phyloP scores from a whole-genome alignment of 257 asterid genomes.

The Solanum pimpinellifolium region DNA sequence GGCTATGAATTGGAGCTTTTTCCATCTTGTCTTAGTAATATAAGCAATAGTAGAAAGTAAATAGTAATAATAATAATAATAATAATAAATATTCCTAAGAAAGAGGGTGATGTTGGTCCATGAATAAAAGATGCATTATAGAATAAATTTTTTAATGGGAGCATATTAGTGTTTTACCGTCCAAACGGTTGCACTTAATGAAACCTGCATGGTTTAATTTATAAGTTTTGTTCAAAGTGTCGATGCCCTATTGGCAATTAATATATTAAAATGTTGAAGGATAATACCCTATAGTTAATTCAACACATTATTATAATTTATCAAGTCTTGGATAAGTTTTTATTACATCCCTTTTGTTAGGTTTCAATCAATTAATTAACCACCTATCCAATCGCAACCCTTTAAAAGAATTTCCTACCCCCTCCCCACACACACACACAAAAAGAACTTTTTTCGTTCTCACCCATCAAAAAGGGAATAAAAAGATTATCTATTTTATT shows the following conservation, averaged over 20 bases:
- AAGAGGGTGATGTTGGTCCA: not conserved
- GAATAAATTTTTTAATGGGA: slow-evolving; percentile 16
- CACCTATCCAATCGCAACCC: not conserved
- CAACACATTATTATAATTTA: not conserved
- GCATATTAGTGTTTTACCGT: slow-evolving; percentile 27
- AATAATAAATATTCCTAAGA: not conserved
- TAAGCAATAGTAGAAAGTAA: not conserved
- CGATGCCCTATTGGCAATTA: slow-evolving; percentile 3
- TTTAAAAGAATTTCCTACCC: not conserved
- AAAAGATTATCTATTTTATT: slow-evolving; percentile 29
- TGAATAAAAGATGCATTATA: not conserved
- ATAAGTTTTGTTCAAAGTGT: slow-evolving; percentile 7
- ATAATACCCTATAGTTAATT: slow-evolving; percentile 4
- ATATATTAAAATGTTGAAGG: not conserved
- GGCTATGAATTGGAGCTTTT: not conserved
- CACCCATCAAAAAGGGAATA: slow-evolving; percentile 18
- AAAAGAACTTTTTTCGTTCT: not conserved
- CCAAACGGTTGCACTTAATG: slow-evolving; percentile 12
- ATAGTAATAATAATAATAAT: not conserved
- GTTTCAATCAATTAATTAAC: slow-evolving; percentile 9
- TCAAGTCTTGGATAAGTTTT: slow-evolving; percentile 30
- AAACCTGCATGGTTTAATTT: slow-evolving; percentile 10
- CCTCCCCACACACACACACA: not conserved
- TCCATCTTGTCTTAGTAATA: not conserved
- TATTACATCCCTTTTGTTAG: slow-evolving; percentile 5